These are phyloP conservation scores for Phyllosticta ampelicida DNA, from an alignment of 2,329 filamentous ascomycete genomes.

Conservation along the genomic window DNA sequence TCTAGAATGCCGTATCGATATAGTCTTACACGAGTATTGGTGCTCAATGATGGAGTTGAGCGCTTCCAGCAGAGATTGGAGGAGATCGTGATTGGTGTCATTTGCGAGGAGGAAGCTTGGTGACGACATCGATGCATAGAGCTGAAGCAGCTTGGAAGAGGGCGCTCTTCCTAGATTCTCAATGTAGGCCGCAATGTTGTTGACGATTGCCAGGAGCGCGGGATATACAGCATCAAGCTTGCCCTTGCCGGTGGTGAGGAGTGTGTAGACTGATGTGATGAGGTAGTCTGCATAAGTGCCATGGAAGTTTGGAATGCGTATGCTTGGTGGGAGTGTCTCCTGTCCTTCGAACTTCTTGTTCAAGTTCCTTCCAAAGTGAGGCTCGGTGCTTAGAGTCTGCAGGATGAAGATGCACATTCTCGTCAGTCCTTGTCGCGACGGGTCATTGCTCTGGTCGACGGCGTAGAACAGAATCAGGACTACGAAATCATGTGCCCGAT, in stretches of 20 bases:
- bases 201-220: conserved; percentile 80
- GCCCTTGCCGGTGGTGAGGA: conserved; percentile 85
- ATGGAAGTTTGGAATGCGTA: conserved; percentile 72
- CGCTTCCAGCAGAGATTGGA: conserved; percentile 75
- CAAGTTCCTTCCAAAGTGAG: conserved; percentile 78
- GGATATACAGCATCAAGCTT: conserved; percentile 87
- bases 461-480: conserved; percentile 87
- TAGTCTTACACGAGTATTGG: conserved; percentile 59
- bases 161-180: conserved; percentile 64
- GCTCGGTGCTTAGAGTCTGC: conserved; percentile 88
- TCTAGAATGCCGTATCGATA: background rate
- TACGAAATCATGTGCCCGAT: conserved; percentile 84
- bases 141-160: conserved; percentile 71
- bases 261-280: conserved; percentile 84
- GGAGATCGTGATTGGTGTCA: conserved; percentile 74
- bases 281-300: conserved; percentile 92
- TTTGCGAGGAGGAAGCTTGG: conserved; percentile 88
- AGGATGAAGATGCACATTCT: conserved; percentile 96
- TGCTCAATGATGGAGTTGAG: conserved; percentile 87
- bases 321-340: conserved; percentile 71
- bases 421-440: conserved; percentile 81
- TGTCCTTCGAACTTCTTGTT: conserved; percentile 85
- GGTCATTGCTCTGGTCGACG: conserved; percentile 75
- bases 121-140: conserved; percentile 86
- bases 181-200: conserved; percentile 81